A percentile compares a stretch with the other conserved stretches of the same genome.
phyloP scores from a whole-genome alignment of 2,329 filamentous ascomycete genomes.

The Dendryphion nanum region DNA sequence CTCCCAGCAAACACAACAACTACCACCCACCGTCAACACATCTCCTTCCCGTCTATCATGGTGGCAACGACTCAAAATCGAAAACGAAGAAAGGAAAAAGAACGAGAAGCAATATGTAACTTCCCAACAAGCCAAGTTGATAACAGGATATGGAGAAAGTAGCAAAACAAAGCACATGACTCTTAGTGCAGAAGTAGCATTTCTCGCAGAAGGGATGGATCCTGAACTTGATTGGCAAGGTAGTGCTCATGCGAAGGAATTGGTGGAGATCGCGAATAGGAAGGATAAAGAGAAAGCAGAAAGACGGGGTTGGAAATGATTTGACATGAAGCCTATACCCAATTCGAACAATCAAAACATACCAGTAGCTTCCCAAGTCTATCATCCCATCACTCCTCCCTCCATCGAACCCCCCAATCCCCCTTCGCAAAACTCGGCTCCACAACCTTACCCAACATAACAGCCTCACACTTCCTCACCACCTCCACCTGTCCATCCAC shows the following conservation, averaged over 20 bases:
- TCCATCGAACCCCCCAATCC: conserved; percentile 59
- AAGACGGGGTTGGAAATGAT: too few relatives aligned
- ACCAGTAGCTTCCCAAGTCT: too few relatives aligned
- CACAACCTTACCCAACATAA: conserved; percentile 59
- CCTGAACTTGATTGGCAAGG: too few relatives aligned
- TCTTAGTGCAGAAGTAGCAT: too few relatives aligned
- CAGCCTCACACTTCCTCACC: conserved; percentile 55
- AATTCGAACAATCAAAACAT: too few relatives aligned
- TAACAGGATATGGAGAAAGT: neutral
- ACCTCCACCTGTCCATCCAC: conserved; percentile 20
- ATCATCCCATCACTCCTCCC: conserved; percentile 48
- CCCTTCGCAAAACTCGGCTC: conserved; percentile 62
- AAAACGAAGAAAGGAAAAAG: neutral
- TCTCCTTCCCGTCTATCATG: neutral
- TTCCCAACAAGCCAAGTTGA: neutral
- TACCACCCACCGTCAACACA: neutral
- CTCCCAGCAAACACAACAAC: too few relatives aligned
- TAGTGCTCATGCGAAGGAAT: too few relatives aligned
- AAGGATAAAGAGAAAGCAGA: too few relatives aligned
- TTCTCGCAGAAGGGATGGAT: too few relatives aligned
- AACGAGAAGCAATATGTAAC: neutral
- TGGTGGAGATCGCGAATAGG: too few relatives aligned
- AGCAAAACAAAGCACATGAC: too few relatives aligned
- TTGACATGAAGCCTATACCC: too few relatives aligned
- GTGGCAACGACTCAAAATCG: neutral